Conservation (phyloP, 2,329 filamentous ascomycete genomes). For the Pseudogymnoascus sp. region DNA sequence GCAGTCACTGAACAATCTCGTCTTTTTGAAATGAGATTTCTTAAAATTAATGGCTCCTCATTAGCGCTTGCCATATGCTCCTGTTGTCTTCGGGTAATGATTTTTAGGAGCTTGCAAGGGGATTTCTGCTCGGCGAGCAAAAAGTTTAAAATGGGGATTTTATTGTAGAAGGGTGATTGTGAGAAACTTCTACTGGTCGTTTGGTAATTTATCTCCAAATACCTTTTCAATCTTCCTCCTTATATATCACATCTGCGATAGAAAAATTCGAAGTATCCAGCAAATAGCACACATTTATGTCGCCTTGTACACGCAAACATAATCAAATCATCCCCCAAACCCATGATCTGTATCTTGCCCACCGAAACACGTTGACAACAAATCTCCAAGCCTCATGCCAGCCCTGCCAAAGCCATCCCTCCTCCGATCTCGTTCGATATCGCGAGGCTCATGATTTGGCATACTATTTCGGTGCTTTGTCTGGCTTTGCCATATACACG, state of each 20-base stretch:
- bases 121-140: not conserved
- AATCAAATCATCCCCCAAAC: conserved; percentile 1
- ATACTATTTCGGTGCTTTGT: not conserved
- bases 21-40: not conserved
- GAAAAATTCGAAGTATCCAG: not conserved
- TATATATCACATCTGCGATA: not conserved
- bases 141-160: not conserved
- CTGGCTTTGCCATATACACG: conserved; percentile 1
- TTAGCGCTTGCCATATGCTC: conserved; percentile 4
- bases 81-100: not conserved
- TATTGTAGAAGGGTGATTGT: not conserved
- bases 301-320: conserved; percentile 10
- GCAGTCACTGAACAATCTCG: not conserved
- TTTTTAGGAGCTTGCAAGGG: not conserved
- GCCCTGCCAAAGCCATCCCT: not conserved
- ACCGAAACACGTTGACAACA: not conserved
- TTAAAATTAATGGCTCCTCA: not conserved
- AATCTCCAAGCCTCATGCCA: not conserved
- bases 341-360: not conserved
- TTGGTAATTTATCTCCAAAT: not conserved
- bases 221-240: not conserved
- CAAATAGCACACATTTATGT: not conserved
- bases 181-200: not conserved
- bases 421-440: not conserved
- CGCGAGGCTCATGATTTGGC: conserved; percentile 6